Percentiles rank a stretch among this genome's conserved stretches.
Conservation (phyloP, 2,329 filamentous ascomycete species). For the Colletotrichum tamarilloi region DNA sequence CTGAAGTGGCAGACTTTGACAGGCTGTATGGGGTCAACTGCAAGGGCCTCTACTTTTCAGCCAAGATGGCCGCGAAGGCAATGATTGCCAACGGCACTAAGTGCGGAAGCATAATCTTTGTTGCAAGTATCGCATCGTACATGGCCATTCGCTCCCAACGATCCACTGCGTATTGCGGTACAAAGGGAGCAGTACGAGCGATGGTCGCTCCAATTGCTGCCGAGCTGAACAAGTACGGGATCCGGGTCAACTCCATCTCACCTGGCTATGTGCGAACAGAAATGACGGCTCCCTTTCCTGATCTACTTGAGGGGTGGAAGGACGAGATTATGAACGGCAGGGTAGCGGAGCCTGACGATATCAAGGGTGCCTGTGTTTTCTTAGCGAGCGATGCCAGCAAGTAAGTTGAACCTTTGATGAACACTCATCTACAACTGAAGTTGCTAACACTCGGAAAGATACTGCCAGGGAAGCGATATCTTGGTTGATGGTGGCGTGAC, state of each 20-base stretch:
- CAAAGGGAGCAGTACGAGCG: conserved; percentile 32
- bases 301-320: conserved; percentile 60
- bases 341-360: conserved; percentile 60
- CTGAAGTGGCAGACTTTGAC: conserved; percentile 24
- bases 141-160: conserved; percentile 61
- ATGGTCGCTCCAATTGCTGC: conserved; percentile 33
- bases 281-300: conserved; percentile 50
- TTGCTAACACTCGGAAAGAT: conserved; percentile 33
- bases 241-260: conserved; percentile 33
- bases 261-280: conserved; percentile 35
- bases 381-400: conserved; percentile 59
- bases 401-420: conserved; percentile 43
- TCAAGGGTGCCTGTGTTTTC: conserved; percentile 60
- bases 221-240: conserved; percentile 23
- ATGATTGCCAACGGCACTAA: conserved; percentile 63
- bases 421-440: not conserved
- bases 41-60: conserved; percentile 48
- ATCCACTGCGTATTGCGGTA: conserved; percentile 45
- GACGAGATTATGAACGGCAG: conserved; percentile 59
- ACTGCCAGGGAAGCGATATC: conserved; percentile 56
- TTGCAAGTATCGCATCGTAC: conserved; percentile 64
- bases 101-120: conserved; percentile 62
- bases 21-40: conserved; percentile 19
- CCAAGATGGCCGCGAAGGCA: conserved; percentile 59
- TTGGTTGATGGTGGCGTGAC: conserved; percentile 57